Conservation (phyloP, 2,329 filamentous ascomycete species). For the Fusarium mangiferae region DNA sequence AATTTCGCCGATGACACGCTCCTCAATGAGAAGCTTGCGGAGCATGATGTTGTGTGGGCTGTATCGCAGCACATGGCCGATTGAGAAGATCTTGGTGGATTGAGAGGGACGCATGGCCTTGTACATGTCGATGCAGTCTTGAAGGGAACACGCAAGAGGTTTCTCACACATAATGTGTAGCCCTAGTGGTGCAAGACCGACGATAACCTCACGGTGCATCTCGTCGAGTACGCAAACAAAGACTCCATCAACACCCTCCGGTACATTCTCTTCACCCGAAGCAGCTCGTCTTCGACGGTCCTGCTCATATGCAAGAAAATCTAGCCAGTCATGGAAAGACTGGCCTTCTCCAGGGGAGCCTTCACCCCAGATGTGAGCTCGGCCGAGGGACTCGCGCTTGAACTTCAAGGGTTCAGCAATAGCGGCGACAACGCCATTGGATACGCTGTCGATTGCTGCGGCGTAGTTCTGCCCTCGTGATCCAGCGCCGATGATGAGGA, state of each 20-base stretch:
- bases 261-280: constrained; percentile 58
- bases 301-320: constrained; percentile 79
- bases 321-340: constrained; percentile 77
- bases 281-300: constrained; percentile 65
- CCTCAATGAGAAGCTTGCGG: constrained; percentile 78
- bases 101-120: constrained; percentile 58
- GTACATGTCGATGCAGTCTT: constrained; percentile 82
- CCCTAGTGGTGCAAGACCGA: constrained; percentile 73
- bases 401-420: constrained; percentile 84
- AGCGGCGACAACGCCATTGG: constrained; percentile 75
- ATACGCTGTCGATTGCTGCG: constrained; percentile 70
- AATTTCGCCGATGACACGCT: constrained; percentile 83
- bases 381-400: constrained; percentile 78
- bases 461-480: constrained; percentile 82
- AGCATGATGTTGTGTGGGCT: constrained; percentile 91
- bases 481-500: constrained; percentile 85
- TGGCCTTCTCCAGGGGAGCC: constrained; percentile 66
- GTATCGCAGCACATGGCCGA: constrained; percentile 94
- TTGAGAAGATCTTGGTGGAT: constrained; percentile 74
- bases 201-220: constrained; percentile 84
- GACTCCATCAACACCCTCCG: constrained; percentile 68
- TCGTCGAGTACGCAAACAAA: constrained; percentile 83
- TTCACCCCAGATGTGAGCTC: constrained; percentile 76
- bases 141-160: constrained; percentile 82
- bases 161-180: constrained; percentile 97